Conservation (phyloP, 228 moss, liverwort and hornwort genomes). For the Sphagnum fallax region DNA sequence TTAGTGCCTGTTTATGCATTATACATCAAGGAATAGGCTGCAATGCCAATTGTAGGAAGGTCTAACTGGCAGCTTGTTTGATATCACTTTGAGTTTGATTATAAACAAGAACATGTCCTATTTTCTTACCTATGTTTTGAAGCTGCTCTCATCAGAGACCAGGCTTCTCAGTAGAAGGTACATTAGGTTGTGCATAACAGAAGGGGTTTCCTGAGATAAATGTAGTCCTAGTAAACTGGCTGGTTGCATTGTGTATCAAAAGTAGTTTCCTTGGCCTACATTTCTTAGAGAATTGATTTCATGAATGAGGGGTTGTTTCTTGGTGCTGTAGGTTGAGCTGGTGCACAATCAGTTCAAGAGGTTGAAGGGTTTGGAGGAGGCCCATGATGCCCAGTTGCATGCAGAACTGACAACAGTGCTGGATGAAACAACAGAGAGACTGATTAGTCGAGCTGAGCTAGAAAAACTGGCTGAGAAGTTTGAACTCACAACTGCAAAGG, state of each 20-base stretch:
- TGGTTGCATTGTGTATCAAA: not conserved
- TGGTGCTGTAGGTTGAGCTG: slow-evolving; percentile 27
- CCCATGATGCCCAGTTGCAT: slow-evolving; percentile 23
- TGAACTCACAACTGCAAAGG: slow-evolving; percentile 33
- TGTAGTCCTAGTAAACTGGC: not conserved
- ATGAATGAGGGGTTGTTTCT: not conserved
- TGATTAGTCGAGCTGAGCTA: slow-evolving; percentile 10
- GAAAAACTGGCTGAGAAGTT: slow-evolving; percentile 29
- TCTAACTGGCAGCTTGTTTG: not conserved
- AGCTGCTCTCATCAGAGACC: not conserved
- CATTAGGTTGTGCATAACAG: not conserved
- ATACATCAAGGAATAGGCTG: not conserved
- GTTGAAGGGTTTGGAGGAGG: slow-evolving; percentile 32
- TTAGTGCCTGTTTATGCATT: not conserved
- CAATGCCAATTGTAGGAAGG: not conserved
- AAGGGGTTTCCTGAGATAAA: not conserved
- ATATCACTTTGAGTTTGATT: not conserved
- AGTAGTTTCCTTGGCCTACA: not conserved
- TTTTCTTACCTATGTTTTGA: not conserved
- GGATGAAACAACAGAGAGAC: slow-evolving; percentile 10
- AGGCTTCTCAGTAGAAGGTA: not conserved
- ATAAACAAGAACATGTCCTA: not conserved
- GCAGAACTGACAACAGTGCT: slow-evolving; percentile 15
- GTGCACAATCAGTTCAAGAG: slow-evolving; percentile 41
- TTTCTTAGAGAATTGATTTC: not conserved